Base-by-base conservation (phyloP, 345 rosid genomes). In the Anastatica hierochuntica region DNA sequence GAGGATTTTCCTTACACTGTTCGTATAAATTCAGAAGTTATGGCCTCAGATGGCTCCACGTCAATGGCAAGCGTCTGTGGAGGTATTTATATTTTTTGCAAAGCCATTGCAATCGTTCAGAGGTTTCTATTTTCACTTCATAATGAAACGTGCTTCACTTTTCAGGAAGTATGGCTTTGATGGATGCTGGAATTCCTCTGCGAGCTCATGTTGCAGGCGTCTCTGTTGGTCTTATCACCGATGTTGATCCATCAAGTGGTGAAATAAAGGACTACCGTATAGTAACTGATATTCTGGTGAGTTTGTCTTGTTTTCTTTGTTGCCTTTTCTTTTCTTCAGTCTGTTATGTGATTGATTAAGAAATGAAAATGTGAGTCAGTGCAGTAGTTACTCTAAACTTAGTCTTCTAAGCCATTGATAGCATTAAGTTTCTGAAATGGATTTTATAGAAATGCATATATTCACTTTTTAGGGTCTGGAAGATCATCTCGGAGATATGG, bases 401-500 rank as follows among this genome's bases (percentile, higher is more conserved):
- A 36, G 27, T 38, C 41, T 0, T 27, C 11, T 43, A 10, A 31
- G 29, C 24, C 23, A 10, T 49, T 9, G 10, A 21, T 14, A 8
- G 20, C 29, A 17, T 42, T 49, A 49, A 20, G 37, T 31, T 56
- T 6, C 7, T 37, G 43, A 34, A 37, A 23, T 64, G 26, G 23
- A 23, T 30, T 34, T 44, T 26, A 57, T 18, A 8, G 58, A 26
- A 9, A 10, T 13, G 14, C 41, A 15, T 58, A 16, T 27, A 23
- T 41, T 40, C 17, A 14, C 14, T 64, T 56, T 53, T 13, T 63
- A 92, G 96, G 98, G 98, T 43, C 70, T 92, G 45, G 98, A 92
- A 81, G 98, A 92, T 76, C 98, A 92, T 76, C 64, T 88, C 11
- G 98, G 98, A 54, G 98, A 92, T 64, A 92, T 92, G 96, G 98